Evolutionary conservation across 768 basidiomycete genomes (phyloP), one percentile per base, ranked within the genome.

Genomic region (Trametes meyenii): DNA sequence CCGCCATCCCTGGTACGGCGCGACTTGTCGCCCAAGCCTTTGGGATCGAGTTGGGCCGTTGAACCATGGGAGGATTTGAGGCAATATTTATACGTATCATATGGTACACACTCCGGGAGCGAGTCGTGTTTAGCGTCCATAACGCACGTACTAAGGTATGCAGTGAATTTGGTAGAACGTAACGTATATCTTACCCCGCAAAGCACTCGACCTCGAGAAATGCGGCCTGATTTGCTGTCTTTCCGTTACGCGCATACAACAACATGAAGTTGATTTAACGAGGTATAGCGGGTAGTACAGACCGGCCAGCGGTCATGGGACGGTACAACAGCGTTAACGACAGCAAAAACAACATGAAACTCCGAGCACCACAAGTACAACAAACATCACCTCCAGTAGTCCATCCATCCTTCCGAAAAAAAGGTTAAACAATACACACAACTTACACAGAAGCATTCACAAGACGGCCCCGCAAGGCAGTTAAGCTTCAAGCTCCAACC

Each of bases 211-310:
- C 29, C 8, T 8, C 29, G 8, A 33, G 29, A n/a, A n/a, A n/a
- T n/a, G n/a, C n/a, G n/a, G n/a, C n/a, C n/a, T n/a, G n/a, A n/a
- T n/a, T n/a, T n/a, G n/a, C 29, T 3, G 29, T 8, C 29, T 33
- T 33, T 33, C 29, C 29, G 29, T 33, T 33, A 8, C 14, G 45
- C 49, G 38, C 48, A 36, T 39, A 43, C 19, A 33, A 48, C 36
- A 19, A 23, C 16, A 14, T 21, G 6, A 24, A 13, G 35, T 14
- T 21, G n/a, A 14, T 21, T 6, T 4, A 7, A 11, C 5, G 10
- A 75, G 50, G 74, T 76, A 23, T n/a, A 50, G 11, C n/a, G n/a
- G 29, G 29, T 33, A 33, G 29, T 8, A 33, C 29, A 33, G 29
- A 33, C 29, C 29, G 29, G 3, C 29, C 29, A 33, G 29, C 29